Evolutionary conservation across 768 basidiomycete species (phyloP).

Genomic region (Leucocoprinus leucothites): DNA sequence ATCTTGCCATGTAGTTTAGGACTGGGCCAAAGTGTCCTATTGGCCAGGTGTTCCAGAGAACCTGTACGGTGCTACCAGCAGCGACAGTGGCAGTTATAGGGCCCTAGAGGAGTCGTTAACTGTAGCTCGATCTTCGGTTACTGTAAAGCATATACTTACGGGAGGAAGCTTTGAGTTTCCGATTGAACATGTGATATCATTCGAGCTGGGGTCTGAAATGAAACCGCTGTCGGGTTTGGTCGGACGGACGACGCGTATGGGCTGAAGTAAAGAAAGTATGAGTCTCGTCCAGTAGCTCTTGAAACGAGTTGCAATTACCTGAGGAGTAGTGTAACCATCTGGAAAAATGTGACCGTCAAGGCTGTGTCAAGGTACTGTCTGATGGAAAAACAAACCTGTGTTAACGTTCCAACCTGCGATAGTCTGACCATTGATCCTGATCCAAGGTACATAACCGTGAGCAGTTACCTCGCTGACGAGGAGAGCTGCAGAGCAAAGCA

Average conservation of each 20-base stretch:
- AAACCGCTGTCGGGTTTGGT: conserved; percentile 35
- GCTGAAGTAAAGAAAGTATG: conserved; percentile 19
- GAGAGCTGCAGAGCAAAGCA: conserved; percentile 14
- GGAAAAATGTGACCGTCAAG: too few relatives aligned
- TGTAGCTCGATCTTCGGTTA: too few relatives aligned
- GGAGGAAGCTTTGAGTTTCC: conserved; percentile 34
- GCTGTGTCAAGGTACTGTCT: background rate
- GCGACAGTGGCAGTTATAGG: conserved; percentile 32
- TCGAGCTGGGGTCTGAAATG: conserved; percentile 27
- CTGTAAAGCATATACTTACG: conserved; percentile 16
- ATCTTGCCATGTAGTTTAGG: conserved; percentile 38
- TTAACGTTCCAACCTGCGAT: conserved; percentile 33
- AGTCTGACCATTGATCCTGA: conserved; percentile 28
- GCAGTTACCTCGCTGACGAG: conserved; percentile 24
- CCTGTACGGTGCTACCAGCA: conserved; percentile 30
- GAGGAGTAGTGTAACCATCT: conserved; percentile 32
- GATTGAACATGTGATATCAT: conserved; percentile 35
- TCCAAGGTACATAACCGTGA: conserved; percentile 32
- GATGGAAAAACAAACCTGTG: conserved; percentile 19
- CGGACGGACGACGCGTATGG: conserved; percentile 30
- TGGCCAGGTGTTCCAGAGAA: conserved; percentile 39
- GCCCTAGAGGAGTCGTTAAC: conserved; percentile 19
- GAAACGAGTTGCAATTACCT: conserved; percentile 15
- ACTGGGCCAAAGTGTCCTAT: conserved; percentile 37
- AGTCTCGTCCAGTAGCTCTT: too few relatives aligned